phyloP scores from a whole-genome alignment of 2,329 filamentous ascomycete species.

The Fusarium hostae region DNA sequence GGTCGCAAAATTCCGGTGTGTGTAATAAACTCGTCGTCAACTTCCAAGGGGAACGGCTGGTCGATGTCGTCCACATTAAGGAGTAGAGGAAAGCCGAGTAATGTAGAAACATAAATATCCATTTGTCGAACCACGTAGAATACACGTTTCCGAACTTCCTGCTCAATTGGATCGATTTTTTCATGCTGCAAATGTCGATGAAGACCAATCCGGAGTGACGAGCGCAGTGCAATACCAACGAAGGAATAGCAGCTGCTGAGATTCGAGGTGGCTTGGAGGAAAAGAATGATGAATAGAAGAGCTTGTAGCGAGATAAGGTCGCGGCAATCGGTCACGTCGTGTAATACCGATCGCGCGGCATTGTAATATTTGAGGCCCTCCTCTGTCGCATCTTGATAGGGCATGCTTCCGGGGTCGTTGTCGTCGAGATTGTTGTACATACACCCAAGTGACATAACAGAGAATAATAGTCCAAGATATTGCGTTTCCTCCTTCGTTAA shows the following conservation, averaged over 20 bases:
- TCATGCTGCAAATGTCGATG: conserved; percentile 77
- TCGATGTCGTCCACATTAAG: conserved; percentile 74
- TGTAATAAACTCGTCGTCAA: conserved; percentile 76
- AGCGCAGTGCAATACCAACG: conserved; percentile 79
- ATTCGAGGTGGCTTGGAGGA: conserved; percentile 82
- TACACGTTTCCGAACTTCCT: conserved; percentile 70
- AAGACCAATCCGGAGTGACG: conserved; percentile 80
- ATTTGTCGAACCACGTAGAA: conserved; percentile 77
- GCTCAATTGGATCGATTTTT: conserved; percentile 70
- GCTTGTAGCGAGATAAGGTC: conserved; percentile 80
- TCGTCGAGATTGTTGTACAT: conserved; percentile 73
- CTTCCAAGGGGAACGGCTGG: conserved; percentile 71
- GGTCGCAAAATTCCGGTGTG: conserved; percentile 65
- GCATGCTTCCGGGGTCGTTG: conserved; percentile 57
- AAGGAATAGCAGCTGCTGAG: conserved; percentile 84
- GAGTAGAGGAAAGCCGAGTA: conserved; percentile 73
- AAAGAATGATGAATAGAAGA: conserved; percentile 82
- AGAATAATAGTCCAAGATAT: conserved; percentile 77
- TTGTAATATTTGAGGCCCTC: conserved; percentile 80
- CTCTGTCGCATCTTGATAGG: conserved; percentile 63
- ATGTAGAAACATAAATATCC: conserved; percentile 75
- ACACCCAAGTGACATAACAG: conserved; percentile 77
- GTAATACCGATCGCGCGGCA: conserved; percentile 71
- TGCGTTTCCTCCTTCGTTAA: conserved; percentile 72
- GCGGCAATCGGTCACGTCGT: conserved; percentile 75